Conservation (phyloP, 2,329 filamentous ascomycete genomes). For the Teratosphaeria pseudoeucalypti region DNA sequence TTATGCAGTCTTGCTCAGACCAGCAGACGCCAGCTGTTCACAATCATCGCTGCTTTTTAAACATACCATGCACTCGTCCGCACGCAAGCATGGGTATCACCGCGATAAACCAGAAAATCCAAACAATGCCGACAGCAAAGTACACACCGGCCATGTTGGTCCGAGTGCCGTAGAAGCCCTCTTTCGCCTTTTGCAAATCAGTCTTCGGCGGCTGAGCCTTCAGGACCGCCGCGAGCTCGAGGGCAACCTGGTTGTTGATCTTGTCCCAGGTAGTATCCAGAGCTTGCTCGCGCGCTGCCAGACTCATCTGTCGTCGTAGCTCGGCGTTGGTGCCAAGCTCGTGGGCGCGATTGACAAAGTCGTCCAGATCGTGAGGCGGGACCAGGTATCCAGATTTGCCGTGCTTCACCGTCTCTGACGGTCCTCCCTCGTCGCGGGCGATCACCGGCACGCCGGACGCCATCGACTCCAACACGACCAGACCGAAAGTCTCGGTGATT, state of each 20-base stretch:
- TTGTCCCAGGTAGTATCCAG: slow-evolving; percentile 59
- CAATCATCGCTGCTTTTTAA: slow-evolving; percentile 6
- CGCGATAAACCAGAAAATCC: slow-evolving; percentile 28
- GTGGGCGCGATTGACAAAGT: slow-evolving; percentile 46
- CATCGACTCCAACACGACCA: slow-evolving; percentile 63
- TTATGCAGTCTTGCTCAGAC: not conserved
- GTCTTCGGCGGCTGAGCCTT: slow-evolving; percentile 5
- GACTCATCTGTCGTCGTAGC: slow-evolving; percentile 38
- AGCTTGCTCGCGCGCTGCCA: slow-evolving; percentile 44
- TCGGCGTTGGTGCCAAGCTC: slow-evolving; percentile 38
- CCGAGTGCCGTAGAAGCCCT: slow-evolving; percentile 21
- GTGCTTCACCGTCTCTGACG: slow-evolving; percentile 55
- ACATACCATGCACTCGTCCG: slow-evolving; percentile 22
- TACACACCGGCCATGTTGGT: slow-evolving; percentile 19
- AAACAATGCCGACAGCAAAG: slow-evolving; percentile 24
- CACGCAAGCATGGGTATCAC: slow-evolving; percentile 24
- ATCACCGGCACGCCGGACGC: slow-evolving; percentile 59
- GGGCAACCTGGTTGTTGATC: slow-evolving; percentile 60
- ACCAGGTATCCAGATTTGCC: slow-evolving; percentile 52
- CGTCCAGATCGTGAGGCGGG: slow-evolving; percentile 47
- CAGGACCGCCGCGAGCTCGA: slow-evolving; percentile 46
- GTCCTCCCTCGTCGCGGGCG: slow-evolving; percentile 58
- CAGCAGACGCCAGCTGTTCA: not conserved
- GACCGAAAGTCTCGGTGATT: slow-evolving; percentile 60
- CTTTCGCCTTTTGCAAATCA: slow-evolving; percentile 7